Base-by-base conservation (phyloP, 2,329 filamentous ascomycete species). In the Fonsecaea monophora region DNA sequence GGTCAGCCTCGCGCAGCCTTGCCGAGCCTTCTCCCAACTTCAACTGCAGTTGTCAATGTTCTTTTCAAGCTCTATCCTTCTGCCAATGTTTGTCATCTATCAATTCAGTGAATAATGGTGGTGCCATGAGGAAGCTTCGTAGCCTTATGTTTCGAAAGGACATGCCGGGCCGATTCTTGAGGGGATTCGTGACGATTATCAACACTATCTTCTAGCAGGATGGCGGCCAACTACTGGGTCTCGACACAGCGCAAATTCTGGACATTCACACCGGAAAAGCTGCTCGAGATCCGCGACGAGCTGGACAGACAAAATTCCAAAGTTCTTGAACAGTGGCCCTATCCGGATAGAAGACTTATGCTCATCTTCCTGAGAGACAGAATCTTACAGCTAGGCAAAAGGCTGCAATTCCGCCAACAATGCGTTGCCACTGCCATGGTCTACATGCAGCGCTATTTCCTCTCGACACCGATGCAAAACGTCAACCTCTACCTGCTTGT, bases 211-310 rank as follows among this genome's bases (percentile, higher is more conserved):
- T 40, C 34, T 4, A 54, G 30, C 21, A 61, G 12, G 35, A 97
- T 97, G 94, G 92, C 94, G 38, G 92, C 94, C 76, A 97, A 94
- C 80, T 99, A 94, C 82, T 99, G 94, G 94, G 90, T 92, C 71
- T 98, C 95, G 63, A 95, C 92, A 32, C 95, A 99, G 81, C 87
- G 90, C 73, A 90, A 89, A 73, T 87, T 91, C 82, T 99, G 95
- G 95, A 90, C 92, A 64, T 97, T 96, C 79, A 90, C 92, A 55
- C 90, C 92, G 75, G 89, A 92, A 69, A 88, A 94, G 77, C 85
- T 99, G 61, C 86, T 87, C 13, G 85, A 90, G 60, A 87, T 91
- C 77, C 89, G 94, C 64, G 87, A 90, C 76, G 87, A 88, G 74
- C 87, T 97, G 53, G 90, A 92, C 74, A 90, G 93, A 69, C 91